Base-by-base conservation (phyloP, 163 green algal species). In the Coccomyxa subellipsoidea region DNA sequence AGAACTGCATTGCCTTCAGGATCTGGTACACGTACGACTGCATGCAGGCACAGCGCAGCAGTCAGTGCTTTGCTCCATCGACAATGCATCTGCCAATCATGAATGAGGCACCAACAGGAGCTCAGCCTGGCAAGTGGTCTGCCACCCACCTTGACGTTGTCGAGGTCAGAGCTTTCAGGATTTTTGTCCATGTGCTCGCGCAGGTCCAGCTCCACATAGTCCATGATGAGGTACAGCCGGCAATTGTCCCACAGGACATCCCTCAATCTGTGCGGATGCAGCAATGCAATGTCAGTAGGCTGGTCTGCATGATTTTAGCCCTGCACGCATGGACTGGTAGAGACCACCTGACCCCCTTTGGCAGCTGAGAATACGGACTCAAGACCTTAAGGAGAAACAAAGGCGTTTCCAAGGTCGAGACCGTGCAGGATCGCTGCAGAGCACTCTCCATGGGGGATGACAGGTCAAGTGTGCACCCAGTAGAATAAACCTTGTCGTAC, bases 191-290 rank as follows among this genome's bases (percentile, higher is more conserved):
- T 79, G 80, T 92, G 88, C 36, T 91, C 77, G 8, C 83, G 89
- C 39, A 98, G 87, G 84, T 98, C 94, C 34, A 93, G 84, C 76
- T 96, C 92, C 31, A 97, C 73, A 81, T 91, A 94, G 84, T 98
- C 94, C 39, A 98, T 91, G 31, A 98, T 92, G 10, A 98, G 87
- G 85, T 95, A 96, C 32, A 98, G 85, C 39, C 88, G 85, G 38
- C 53, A 79, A 36, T 80, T 82, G 82, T 89, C 90, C 40, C 86
- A 91, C 79, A 94, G 89, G 31, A 95, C 89, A 79, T 94, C 90
- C 70, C 87, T 89, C 39, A 95, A 85, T 85, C 89, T 94, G 88
- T 29, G 40, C 29, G 38, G 8, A 32, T n/a, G 10, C 34, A 66
- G 18, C 21, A 25, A 5, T 35, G n/a, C 66, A 66, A 3, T 66